Evolutionary conservation across 1,139 yeast species (phyloP).

Genomic region (Ogataea hybrid): DNA sequence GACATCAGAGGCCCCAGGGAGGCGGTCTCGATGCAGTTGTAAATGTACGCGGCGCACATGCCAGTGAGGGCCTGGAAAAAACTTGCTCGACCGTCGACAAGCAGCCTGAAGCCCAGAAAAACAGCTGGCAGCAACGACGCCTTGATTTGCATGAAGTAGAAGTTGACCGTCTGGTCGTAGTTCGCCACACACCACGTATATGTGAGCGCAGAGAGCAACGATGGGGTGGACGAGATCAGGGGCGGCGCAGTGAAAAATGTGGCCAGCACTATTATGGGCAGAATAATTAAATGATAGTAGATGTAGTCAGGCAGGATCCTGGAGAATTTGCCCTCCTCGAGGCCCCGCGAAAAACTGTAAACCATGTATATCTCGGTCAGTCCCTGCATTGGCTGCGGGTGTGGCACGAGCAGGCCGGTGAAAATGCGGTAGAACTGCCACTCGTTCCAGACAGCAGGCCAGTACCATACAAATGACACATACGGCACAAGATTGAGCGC

Average conservation of each 20-base stretch:
- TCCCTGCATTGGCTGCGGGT: conserved; percentile 43
- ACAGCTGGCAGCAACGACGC: conserved; percentile 61
- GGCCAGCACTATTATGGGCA: conserved; percentile 41
- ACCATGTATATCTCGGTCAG: conserved; percentile 55
- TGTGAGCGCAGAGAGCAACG: conserved; percentile 51
- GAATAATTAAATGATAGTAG: conserved; percentile 50
- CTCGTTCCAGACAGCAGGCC: conserved; percentile 29
- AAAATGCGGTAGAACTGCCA: conserved; percentile 46
- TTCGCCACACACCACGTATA: conserved; percentile 58
- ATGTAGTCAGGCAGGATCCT: conserved; percentile 55
- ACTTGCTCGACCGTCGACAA: conserved; percentile 41
- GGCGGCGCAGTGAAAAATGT: conserved; percentile 33
- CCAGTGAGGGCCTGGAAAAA: conserved; percentile 47
- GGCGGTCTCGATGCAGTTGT: conserved; percentile 57
- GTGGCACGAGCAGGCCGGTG: conserved; percentile 47
- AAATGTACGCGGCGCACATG: conserved; percentile 52
- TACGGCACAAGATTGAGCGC: conserved; percentile 33
- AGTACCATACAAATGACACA: conserved; percentile 28
- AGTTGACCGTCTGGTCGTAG: conserved; percentile 49
- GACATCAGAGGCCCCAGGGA: conserved; percentile 48
- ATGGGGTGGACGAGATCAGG: conserved; percentile 31
- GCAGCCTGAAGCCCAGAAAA: conserved; percentile 46
- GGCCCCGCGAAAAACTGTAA: conserved; percentile 54
- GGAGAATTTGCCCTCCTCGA: conserved; percentile 55
- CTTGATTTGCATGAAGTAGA: conserved; percentile 53